A percentile compares a stretch with the other conserved stretches of the same genome.
These are phyloP conservation scores for Primulina tabacum DNA, from an alignment of 257 asterid genomes.

Conservation along the genomic window DNA sequence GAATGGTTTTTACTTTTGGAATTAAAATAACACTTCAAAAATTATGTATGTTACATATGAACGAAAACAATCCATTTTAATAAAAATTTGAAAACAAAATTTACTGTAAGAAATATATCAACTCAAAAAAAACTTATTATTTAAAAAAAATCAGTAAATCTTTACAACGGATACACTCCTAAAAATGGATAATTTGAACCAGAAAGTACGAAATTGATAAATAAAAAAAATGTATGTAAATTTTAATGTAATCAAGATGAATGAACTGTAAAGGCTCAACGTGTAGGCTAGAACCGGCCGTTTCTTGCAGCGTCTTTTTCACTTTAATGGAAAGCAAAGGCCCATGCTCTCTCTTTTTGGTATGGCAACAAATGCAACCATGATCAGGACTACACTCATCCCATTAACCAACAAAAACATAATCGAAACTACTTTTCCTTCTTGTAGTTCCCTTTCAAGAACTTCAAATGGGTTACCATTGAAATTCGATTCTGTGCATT, in stretches of 20 bases:
- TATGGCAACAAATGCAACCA: neutral
- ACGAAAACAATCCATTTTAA: too few species aligned
- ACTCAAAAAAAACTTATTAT: too few species aligned
- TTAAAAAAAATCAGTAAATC: too few species aligned
- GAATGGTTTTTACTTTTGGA: too few species aligned
- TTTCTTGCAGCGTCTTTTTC: neutral
- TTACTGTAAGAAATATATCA: too few species aligned
- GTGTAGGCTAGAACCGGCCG: neutral
- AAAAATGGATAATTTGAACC: too few species aligned
- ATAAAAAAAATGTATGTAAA: too few species aligned
- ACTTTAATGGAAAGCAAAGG: neutral
- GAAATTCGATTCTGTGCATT: constrained; percentile 25
- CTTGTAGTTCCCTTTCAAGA: constrained; percentile 17
- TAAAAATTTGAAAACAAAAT: too few species aligned
- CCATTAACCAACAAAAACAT: neutral
- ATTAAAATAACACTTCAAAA: too few species aligned
- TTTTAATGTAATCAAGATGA: neutral
- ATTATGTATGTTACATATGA: too few species aligned
- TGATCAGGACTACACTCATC: neutral
- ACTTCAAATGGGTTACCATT: constrained; percentile 34
- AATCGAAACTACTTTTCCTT: neutral
- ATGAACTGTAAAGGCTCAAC: neutral
- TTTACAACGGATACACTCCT: too few species aligned
- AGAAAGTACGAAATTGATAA: too few species aligned
- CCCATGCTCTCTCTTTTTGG: neutral